phyloP scores from a whole-genome alignment of 371 early-diverging fungal species.

The Mucor irregularis region DNA sequence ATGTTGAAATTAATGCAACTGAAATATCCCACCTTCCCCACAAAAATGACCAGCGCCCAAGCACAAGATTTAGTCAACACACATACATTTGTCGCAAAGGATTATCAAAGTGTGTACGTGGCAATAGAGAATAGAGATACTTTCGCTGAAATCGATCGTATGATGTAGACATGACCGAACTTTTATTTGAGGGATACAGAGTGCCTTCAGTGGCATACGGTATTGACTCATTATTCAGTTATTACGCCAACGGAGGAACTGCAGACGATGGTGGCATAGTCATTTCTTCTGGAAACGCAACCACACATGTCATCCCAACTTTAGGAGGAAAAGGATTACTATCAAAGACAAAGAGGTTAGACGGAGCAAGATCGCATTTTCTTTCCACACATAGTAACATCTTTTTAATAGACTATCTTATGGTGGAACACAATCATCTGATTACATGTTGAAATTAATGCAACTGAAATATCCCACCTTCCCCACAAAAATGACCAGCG shows the following conservation, averaged over 20 bases:
- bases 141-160: slow-evolving; percentile 58
- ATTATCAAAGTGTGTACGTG: slow-evolving; percentile 69
- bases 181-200: slow-evolving; percentile 84
- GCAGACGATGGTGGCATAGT: slow-evolving; percentile 67
- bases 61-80: slow-evolving; percentile 70
- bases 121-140: slow-evolving; percentile 53
- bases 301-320: slow-evolving; percentile 81
- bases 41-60: slow-evolving; percentile 75
- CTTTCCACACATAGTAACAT: too few relatives aligned
- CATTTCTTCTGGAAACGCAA: slow-evolving; percentile 69
- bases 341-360: slow-evolving; percentile 57
- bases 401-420: slow-evolving; percentile 14
- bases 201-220: slow-evolving; percentile 82
- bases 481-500: slow-evolving; percentile 76
- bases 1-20: slow-evolving; percentile 85
- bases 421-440: slow-evolving; percentile 57
- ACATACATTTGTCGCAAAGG: slow-evolving; percentile 71
- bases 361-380: too few relatives aligned
- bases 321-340: slow-evolving; percentile 56
- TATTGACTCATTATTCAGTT: slow-evolving; percentile 85
- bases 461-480: slow-evolving; percentile 91
- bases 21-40: slow-evolving; percentile 89
- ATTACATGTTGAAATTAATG: slow-evolving; percentile 82
- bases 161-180: slow-evolving; percentile 78
- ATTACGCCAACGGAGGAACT: slow-evolving; percentile 64